phyloP scores from a whole-genome alignment of 352 stramenopile species.

The Phytophthora foliorum region DNA sequence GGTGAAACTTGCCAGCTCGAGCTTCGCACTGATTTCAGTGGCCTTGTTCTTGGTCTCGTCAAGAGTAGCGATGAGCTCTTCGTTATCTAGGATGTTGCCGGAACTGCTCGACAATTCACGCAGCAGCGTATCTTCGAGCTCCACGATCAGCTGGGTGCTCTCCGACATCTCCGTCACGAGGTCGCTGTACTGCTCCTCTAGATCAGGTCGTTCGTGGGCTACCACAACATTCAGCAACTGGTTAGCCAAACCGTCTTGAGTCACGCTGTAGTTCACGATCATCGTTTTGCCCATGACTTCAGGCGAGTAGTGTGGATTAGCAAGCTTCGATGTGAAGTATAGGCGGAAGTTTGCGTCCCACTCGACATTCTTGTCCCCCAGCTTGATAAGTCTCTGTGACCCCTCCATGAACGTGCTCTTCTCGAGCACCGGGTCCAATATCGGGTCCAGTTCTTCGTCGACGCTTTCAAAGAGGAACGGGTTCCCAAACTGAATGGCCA shows the following conservation, averaged over 20 bases:
- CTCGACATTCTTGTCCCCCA: conserved; percentile 95
- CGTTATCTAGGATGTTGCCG: conserved; percentile 96
- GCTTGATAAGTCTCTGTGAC: conserved; percentile 91
- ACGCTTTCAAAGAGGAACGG: conserved; percentile 97
- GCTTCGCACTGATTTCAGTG: conserved; percentile 94
- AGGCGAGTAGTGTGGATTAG: conserved; percentile 95
- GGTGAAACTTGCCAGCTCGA: conserved; percentile 94
- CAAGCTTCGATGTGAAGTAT: conserved; percentile 96
- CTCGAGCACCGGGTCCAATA: conserved; percentile 95
- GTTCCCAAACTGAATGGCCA: conserved; percentile 96
- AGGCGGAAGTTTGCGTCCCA: conserved; percentile 95
- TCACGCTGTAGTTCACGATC: conserved; percentile 98
- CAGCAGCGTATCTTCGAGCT: conserved; percentile 94
- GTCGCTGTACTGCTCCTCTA: conserved; percentile 94
- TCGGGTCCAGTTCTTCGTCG: conserved; percentile 95
- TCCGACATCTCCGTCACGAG: conserved; percentile 95
- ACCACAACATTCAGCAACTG: conserved; percentile 96
- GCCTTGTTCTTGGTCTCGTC: conserved; percentile 97
- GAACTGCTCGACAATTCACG: conserved; percentile 91
- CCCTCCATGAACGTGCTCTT: conserved; percentile 95
- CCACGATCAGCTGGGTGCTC: conserved; percentile 93
- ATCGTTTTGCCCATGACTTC: conserved; percentile 97
- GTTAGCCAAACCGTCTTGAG: conserved; percentile 92
- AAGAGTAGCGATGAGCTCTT: conserved; percentile 95
- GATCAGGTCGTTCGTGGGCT: conserved; percentile 92